phyloP scores from a whole-genome alignment of 352 stramenopile genomes.

The Phytopythium helicoides region DNA sequence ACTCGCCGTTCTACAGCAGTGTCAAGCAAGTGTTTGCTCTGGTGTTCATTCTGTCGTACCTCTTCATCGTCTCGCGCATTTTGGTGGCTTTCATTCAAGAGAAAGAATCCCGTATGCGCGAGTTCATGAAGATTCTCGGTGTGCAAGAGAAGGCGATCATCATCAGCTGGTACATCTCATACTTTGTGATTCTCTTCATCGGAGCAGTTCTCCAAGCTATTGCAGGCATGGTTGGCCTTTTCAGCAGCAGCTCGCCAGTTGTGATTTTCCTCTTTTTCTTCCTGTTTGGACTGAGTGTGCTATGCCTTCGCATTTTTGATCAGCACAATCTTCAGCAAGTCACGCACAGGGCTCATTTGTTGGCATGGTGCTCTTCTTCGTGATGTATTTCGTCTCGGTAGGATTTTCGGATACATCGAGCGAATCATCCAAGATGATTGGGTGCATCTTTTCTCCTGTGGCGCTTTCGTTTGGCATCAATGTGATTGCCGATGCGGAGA shows the following conservation, averaged over 20 bases:
- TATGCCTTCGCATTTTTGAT: constrained; percentile 56
- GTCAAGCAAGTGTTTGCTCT: constrained; percentile 63
- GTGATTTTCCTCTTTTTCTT: constrained; percentile 82
- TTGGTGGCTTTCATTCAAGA: constrained; percentile 86
- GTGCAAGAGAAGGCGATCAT: constrained; percentile 72
- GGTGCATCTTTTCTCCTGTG: constrained; percentile 54
- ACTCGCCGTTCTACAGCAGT: constrained; percentile 59
- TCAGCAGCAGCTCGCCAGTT: constrained; percentile 31
- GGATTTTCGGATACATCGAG: constrained; percentile 22
- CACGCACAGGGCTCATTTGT: constrained; percentile 58
- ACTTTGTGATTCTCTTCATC: constrained; percentile 77
- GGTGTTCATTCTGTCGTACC: constrained; percentile 88
- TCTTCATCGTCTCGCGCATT: constrained; percentile 83
- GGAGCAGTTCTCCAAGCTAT: constrained; percentile 51
- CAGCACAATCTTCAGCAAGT: constrained; percentile 71
- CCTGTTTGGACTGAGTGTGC: constrained; percentile 48
- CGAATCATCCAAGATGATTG: constrained; percentile 37
- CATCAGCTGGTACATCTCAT: constrained; percentile 81
- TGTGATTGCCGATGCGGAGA: constrained; percentile 48
- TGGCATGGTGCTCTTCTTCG: constrained; percentile 83
- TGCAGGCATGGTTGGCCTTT: constrained; percentile 37
- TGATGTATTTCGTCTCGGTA: constrained; percentile 70
- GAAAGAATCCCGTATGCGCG: constrained; percentile 86
- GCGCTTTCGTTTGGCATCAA: constrained; percentile 62
- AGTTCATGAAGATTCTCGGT: constrained; percentile 90